Percentiles rank a stretch among this genome's conserved stretches.
phyloP scores from a whole-genome alignment of 1,284 basidiomycete species.

The Singerocomus rubriflavus region DNA sequence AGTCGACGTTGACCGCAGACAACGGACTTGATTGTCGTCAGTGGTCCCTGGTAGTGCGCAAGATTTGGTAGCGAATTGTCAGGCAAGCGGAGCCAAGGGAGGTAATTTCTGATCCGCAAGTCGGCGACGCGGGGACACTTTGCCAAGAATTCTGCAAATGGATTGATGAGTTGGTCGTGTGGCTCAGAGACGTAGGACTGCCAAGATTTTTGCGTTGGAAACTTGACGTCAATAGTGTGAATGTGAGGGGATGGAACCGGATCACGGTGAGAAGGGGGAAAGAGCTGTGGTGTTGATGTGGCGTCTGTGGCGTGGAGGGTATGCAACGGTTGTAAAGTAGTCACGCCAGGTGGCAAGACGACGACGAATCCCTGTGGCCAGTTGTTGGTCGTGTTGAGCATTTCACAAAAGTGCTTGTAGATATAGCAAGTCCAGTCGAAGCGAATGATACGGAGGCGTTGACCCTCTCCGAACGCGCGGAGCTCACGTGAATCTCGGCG shows the following conservation, averaged over 20 bases:
- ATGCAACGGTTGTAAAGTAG: slow-evolving; percentile 11
- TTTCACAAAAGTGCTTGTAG: slow-evolving; percentile 31
- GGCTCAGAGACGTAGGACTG: slow-evolving; percentile 29
- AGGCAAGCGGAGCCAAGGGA: slow-evolving; percentile 27
- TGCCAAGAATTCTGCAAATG: slow-evolving; percentile 25
- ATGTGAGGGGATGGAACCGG: slow-evolving; percentile 33
- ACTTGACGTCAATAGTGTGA: slow-evolving; percentile 35
- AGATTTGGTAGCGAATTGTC: slow-evolving; percentile 30
- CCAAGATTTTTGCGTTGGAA: slow-evolving; percentile 34
- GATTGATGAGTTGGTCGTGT: slow-evolving; percentile 26
- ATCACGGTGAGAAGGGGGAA: slow-evolving; percentile 10
- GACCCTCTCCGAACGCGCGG: slow-evolving; percentile 30
- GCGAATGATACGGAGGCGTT: slow-evolving; percentile 34
- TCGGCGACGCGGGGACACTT: slow-evolving; percentile 24
- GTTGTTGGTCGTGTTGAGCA: slow-evolving; percentile 6
- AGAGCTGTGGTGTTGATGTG: not conserved
- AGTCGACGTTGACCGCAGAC: slow-evolving; percentile 16
- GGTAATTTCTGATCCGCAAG: slow-evolving; percentile 27
- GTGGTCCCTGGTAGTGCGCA: slow-evolving; percentile 29
- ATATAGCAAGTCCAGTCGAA: slow-evolving; percentile 41
- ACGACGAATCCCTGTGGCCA: slow-evolving; percentile 18
- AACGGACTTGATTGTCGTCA: slow-evolving; percentile 30
- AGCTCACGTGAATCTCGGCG: slow-evolving; percentile 23
- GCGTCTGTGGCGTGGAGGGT: slow-evolving; percentile 5
- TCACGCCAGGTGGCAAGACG: slow-evolving; percentile 12